These are phyloP conservation scores for Trametopsis cervina DNA, from an alignment of 768 basidiomycete genomes.

Conservation along the genomic window DNA sequence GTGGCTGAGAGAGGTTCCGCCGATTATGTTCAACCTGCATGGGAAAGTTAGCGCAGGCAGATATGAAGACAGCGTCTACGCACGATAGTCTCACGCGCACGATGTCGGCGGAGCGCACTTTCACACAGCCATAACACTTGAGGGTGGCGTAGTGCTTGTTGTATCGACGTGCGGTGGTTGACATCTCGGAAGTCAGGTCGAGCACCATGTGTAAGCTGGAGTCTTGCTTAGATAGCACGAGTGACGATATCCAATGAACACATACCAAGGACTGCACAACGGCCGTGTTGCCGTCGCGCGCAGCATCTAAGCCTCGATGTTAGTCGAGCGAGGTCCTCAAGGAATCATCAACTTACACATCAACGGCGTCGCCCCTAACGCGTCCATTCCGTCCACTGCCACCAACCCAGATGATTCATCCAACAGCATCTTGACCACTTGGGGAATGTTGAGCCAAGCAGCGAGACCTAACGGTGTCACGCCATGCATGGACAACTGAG, in stretches of 20 bases:
- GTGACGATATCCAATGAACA: conserved; percentile 7
- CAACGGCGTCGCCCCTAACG: conserved; percentile 69
- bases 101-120: conserved; percentile 49
- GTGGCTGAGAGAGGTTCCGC: neutral
- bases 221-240: no score
- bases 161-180: conserved; percentile 65
- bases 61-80: conserved; percentile 13
- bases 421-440: conserved; percentile 56
- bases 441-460: conserved; percentile 64
- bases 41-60: neutral
- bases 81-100: conserved; percentile 57
- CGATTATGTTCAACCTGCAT: conserved; percentile 4
- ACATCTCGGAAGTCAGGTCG: conserved; percentile 68
- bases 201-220: conserved; percentile 62
- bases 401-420: conserved; percentile 55
- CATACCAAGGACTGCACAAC: conserved; percentile 64
- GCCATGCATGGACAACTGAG: conserved; percentile 60
- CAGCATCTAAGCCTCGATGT: conserved; percentile 47
- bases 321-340: neutral
- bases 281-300: conserved; percentile 62
- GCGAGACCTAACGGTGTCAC: conserved; percentile 76
- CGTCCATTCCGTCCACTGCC: conserved; percentile 68
- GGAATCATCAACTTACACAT: conserved; percentile 61
- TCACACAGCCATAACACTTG: conserved; percentile 68
- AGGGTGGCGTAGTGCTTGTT: conserved; percentile 59